A percentile compares a stretch with the other conserved stretches of the same genome.
phyloP scores from a whole-genome alignment of 1,284 basidiomycete species.

The Malassezia equina region DNA sequence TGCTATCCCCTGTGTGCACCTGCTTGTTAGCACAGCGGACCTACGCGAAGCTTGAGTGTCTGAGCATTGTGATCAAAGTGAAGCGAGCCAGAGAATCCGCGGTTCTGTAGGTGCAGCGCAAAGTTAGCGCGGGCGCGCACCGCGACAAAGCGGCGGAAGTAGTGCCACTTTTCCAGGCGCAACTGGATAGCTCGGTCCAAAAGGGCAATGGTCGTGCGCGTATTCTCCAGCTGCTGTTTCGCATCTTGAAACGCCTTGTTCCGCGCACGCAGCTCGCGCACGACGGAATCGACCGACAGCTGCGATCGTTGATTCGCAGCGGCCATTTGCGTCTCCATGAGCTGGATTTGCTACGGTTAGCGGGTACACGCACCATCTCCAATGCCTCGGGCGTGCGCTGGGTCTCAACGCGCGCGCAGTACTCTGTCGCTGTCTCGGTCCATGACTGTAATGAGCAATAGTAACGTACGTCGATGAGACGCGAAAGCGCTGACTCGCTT shows the following conservation, averaged over 20 bases:
- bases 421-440: constrained; percentile 55
- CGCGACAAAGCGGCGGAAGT: constrained; percentile 74
- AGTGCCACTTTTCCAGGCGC: constrained; percentile 68
- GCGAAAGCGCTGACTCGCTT: constrained; percentile 56
- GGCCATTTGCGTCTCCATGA: constrained; percentile 13
- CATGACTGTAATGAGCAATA: constrained; percentile 10
- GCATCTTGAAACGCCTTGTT: constrained; percentile 60
- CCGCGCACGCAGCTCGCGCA: constrained; percentile 49
- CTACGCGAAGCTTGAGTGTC: constrained; percentile 62
- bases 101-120: constrained; percentile 66
- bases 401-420: constrained; percentile 56
- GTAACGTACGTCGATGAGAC: constrained; percentile 7
- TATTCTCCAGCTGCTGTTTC: constrained; percentile 61
- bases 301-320: constrained; percentile 1
- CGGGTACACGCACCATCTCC: constrained; percentile 33
- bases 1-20: constrained; percentile 70
- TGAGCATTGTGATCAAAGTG: constrained; percentile 66
- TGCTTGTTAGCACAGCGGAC: constrained; percentile 42
- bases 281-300: constrained; percentile 7
- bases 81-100: constrained; percentile 55
- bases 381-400: constrained; percentile 57
- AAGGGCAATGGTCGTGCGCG: constrained; percentile 48
- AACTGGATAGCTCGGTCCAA: constrained; percentile 55
- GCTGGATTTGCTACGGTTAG: constrained; percentile 8
- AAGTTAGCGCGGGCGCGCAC: constrained; percentile 74